These are phyloP conservation scores for Albophoma yamanashiensis DNA, from an alignment of 2,329 filamentous ascomycete genomes.

Conservation along the genomic window DNA sequence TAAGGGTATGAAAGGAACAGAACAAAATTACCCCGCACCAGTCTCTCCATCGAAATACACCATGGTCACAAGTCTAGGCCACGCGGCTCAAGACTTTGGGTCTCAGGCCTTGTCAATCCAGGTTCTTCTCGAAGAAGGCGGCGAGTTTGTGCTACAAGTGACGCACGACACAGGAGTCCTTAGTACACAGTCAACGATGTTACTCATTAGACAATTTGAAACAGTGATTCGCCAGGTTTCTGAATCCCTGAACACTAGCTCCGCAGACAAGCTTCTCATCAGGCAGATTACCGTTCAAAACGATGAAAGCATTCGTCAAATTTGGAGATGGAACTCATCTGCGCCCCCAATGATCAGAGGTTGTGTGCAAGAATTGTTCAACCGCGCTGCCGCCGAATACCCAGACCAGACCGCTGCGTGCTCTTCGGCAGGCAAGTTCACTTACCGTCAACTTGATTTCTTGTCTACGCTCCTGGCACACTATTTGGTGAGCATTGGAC, in stretches of 20 bases:
- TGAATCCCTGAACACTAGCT: not conserved
- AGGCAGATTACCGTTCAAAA: not conserved
- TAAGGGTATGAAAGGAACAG: not conserved
- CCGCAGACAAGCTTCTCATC: not conserved
- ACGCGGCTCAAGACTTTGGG: not conserved
- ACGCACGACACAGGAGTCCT: not conserved
- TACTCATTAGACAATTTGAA: not conserved
- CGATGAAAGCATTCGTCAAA: not conserved
- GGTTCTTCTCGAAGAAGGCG: not conserved
- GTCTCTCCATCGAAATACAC: not conserved
- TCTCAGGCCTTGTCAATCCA: not conserved
- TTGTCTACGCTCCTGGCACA: slow-evolving; percentile 9
- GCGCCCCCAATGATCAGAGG: not conserved
- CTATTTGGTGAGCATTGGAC: not conserved
- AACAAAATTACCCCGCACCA: too few relatives aligned
- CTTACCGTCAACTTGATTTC: slow-evolving; percentile 12
- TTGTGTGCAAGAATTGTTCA: not conserved
- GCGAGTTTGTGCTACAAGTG: not conserved
- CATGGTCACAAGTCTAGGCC: not conserved
- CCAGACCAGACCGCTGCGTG: not conserved
- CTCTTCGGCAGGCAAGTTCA: slow-evolving; percentile 14
- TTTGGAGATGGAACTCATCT: not conserved
- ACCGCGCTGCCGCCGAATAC: not conserved
- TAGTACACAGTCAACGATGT: not conserved
- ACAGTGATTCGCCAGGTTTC: not conserved